These are phyloP conservation scores for Leptographium wingfieldii DNA, from an alignment of 2,329 filamentous ascomycete genomes.

Conservation along the genomic window DNA sequence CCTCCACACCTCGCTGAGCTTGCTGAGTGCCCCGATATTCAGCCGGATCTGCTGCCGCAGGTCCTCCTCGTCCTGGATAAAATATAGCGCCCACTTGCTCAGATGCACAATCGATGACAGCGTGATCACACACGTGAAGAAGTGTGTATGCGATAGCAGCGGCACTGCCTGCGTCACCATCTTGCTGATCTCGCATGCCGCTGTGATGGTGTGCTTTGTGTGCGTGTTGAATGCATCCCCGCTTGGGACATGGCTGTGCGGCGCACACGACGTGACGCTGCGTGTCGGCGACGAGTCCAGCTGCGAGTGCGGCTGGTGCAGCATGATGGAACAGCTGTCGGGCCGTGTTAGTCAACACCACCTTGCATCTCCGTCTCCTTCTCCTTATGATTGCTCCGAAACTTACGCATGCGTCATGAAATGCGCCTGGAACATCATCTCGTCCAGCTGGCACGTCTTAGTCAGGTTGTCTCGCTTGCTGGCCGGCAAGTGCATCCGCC, in stretches of 20 bases:
- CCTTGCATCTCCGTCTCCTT: background rate
- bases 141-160: constrained; percentile 63
- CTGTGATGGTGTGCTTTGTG: constrained; percentile 67
- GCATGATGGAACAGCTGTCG: constrained; percentile 50
- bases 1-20: constrained; percentile 57
- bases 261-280: constrained; percentile 53
- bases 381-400: background rate
- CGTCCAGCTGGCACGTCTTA: constrained; percentile 61
- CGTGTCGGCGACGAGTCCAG: constrained; percentile 49
- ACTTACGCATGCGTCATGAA: constrained; percentile 56
- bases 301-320: constrained; percentile 70
- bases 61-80: constrained; percentile 50
- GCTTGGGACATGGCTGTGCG: constrained; percentile 37
- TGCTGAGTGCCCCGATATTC: constrained; percentile 63
- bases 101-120: constrained; percentile 71
- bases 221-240: constrained; percentile 49
- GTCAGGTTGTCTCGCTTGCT: constrained; percentile 58
- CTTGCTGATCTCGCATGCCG: constrained; percentile 64
- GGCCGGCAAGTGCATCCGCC: constrained; percentile 65
- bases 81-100: constrained; percentile 60
- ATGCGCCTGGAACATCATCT: constrained; percentile 84
- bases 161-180: constrained; percentile 62
- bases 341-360: background rate
- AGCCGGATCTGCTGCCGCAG: constrained; percentile 65
- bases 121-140: constrained; percentile 71